Evolutionary conservation across 768 basidiomycete genomes (phyloP).

Genomic region (Cystobasidium ongulense): DNA sequence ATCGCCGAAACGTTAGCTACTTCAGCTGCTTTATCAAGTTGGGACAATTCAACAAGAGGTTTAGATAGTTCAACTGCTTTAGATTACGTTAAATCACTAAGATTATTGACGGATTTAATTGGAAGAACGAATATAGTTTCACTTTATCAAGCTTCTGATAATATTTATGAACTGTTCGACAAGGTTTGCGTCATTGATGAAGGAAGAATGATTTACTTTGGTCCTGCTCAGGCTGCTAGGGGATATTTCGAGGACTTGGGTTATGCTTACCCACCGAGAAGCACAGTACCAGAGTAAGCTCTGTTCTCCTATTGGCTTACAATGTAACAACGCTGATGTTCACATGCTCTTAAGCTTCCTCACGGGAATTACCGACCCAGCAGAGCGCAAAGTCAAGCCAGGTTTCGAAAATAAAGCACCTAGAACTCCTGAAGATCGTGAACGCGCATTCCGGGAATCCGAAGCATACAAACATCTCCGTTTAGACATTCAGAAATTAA

Average conservation of each 20-base stretch:
- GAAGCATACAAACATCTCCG: not conserved
- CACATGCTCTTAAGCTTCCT: not conserved
- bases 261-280: slow-evolving; percentile 45
- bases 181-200: slow-evolving; percentile 56
- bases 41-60: slow-evolving; percentile 58
- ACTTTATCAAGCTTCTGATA: slow-evolving; percentile 69
- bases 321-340: too few relatives aligned
- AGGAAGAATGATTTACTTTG: slow-evolving; percentile 61
- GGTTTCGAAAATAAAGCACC: slow-evolving; percentile 62
- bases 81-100: slow-evolving; percentile 69
- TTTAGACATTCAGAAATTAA: not conserved
- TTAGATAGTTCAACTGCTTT: slow-evolving; percentile 28
- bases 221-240: slow-evolving; percentile 58
- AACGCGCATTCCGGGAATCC: not conserved
- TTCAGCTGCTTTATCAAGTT: slow-evolving; percentile 40
- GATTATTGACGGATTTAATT: slow-evolving; percentile 71
- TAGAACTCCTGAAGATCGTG: slow-evolving; percentile 52
- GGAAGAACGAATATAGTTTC: slow-evolving; percentile 68
- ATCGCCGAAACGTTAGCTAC: slow-evolving; percentile 38
- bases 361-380: slow-evolving; percentile 57
- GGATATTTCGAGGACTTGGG: slow-evolving; percentile 64
- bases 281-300: slow-evolving; percentile 48
- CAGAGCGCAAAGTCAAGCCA: slow-evolving; percentile 68
- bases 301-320: not conserved
- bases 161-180: slow-evolving; percentile 66